Percentiles rank a stretch among this genome's conserved stretches.
These are phyloP conservation scores for Coemansia sp. DNA, from an alignment of 192 early-diverging fungal species.

Conservation along the genomic window DNA sequence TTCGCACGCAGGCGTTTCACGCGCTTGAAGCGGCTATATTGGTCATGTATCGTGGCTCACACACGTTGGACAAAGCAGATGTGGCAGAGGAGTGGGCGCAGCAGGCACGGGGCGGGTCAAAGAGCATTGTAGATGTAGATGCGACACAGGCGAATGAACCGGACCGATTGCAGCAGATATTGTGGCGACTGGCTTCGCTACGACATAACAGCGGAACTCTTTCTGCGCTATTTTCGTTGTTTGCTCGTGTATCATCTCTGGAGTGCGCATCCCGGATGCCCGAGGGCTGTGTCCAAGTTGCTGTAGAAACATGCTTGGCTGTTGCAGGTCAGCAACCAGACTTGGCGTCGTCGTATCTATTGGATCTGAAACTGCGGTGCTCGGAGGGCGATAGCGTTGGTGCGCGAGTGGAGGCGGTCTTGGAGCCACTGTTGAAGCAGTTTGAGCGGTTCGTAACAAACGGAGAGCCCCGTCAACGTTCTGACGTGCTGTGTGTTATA, in stretches of 20 bases:
- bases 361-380: constrained; percentile 1
- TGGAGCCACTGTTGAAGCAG: constrained; percentile 16
- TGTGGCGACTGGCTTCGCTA: constrained; percentile 38
- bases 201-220: constrained; percentile 14
- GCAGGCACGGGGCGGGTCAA: constrained; percentile 10
- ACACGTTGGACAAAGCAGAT: neutral
- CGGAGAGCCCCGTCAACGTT: constrained; percentile 19
- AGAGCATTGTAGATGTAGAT: neutral
- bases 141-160: neutral
- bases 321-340: neutral
- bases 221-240: constrained; percentile 20
- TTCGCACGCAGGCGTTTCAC: constrained; percentile 20
- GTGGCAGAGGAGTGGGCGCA: constrained; percentile 18
- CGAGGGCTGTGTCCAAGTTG: constrained; percentile 9
- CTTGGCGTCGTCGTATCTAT: neutral
- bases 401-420: neutral
- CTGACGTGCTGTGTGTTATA: constrained; percentile 24
- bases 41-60: constrained; percentile 2
- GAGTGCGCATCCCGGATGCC: constrained; percentile 9
- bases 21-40: constrained; percentile 12
- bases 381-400: neutral
- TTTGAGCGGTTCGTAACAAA: constrained; percentile 27
- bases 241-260: constrained; percentile 11
- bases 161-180: constrained; percentile 18
- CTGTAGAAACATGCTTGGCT: constrained; percentile 29